Percentiles rank a stretch among this genome's conserved stretches.
Conservation (phyloP, 768 basidiomycete species). For the Tricholoma sp. region DNA sequence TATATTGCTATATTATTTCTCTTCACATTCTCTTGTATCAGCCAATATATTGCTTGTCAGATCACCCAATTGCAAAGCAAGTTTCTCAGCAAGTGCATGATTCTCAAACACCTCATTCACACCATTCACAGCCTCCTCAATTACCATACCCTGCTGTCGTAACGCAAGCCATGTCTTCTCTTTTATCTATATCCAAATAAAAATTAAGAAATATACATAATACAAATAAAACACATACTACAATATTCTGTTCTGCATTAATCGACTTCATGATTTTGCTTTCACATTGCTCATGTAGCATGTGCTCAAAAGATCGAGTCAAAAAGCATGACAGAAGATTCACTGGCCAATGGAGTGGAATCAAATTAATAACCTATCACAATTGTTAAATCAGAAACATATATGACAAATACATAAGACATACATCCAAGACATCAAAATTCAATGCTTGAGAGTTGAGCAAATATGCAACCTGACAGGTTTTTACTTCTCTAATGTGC, state of each 20-base stretch:
- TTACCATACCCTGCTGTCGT: constrained; percentile 58
- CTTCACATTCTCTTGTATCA: not conserved
- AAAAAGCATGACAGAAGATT: constrained; percentile 71
- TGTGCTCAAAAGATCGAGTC: constrained; percentile 69
- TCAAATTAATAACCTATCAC: constrained; percentile 51
- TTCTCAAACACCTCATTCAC: constrained; percentile 30
- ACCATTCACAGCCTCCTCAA: constrained; percentile 55
- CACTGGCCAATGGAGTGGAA: constrained; percentile 77
- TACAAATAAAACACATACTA: constrained; percentile 29
- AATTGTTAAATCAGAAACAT: not conserved
- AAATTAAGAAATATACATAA: not conserved
- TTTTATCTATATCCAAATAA: constrained; percentile 35
- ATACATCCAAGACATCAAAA: constrained; percentile 73
- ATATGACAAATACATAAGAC: constrained; percentile 19
- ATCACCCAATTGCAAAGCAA: not conserved
- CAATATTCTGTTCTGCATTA: constrained; percentile 74
- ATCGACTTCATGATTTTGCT: constrained; percentile 75
- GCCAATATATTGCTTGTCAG: not conserved
- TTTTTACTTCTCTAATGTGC: constrained; percentile 40
- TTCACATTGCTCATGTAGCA: constrained; percentile 65
- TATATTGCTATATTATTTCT: not conserved
- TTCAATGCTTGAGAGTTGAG: constrained; percentile 78
- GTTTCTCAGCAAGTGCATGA: constrained; percentile 9
- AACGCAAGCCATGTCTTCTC: constrained; percentile 54
- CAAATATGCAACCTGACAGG: constrained; percentile 59